Conservation (phyloP, 805 yeast species). For the Lachancea thermotolerans region DNA sequence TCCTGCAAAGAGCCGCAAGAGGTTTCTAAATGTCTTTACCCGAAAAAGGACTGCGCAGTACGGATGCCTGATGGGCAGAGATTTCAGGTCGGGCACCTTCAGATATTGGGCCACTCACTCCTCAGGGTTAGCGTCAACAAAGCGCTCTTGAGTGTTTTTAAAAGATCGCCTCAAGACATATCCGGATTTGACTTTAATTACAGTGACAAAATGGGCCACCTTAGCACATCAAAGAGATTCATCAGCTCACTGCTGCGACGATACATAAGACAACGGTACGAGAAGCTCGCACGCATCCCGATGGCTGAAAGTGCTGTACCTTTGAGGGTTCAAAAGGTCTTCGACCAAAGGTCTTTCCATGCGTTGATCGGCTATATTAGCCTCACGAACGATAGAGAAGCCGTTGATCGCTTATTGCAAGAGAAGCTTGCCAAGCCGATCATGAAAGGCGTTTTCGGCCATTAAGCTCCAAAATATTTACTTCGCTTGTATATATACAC, state of each 20-base stretch:
- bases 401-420: conserved; percentile 16
- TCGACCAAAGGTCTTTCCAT: conserved; percentile 15
- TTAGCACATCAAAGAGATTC: conserved; percentile 11
- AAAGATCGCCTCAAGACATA: conserved; percentile 14
- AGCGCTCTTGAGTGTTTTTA: conserved; percentile 13
- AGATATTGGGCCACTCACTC: conserved; percentile 9
- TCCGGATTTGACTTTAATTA: conserved; percentile 20
- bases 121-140: conserved; percentile 9
- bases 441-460: conserved; percentile 5
- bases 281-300: conserved; percentile 14
- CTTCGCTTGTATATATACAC: background rate
- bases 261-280: conserved; percentile 8
- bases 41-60: conserved; percentile 10
- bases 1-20: conserved; percentile 9
- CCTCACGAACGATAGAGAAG: conserved; percentile 13
- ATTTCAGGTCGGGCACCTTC: conserved; percentile 11
- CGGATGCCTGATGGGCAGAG: conserved; percentile 8
- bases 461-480: background rate
- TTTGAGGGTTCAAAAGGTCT: conserved; percentile 15
- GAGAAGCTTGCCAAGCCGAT: conserved; percentile 14
- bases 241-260: conserved; percentile 9
- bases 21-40: conserved; percentile 16
- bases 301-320: conserved; percentile 17
- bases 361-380: conserved; percentile 24
- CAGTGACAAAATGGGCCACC: conserved; percentile 11